phyloP scores from a whole-genome alignment of 148 eudicot genomes.

The Chenopodium berlandieri region DNA sequence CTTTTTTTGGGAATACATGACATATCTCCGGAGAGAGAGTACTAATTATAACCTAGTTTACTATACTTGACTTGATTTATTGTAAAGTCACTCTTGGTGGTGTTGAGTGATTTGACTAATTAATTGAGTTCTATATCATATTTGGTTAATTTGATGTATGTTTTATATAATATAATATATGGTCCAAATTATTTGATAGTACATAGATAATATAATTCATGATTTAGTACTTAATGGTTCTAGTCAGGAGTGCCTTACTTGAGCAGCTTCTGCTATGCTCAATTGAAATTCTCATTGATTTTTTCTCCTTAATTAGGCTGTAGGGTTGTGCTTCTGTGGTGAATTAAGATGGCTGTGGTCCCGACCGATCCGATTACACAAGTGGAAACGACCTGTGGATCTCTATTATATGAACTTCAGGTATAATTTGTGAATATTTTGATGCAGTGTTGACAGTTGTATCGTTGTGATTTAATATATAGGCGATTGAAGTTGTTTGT shows the following conservation, averaged over 20 bases:
- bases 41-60: no score
- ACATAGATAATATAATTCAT: no score
- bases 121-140: no score
- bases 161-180: no score
- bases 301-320: background rate
- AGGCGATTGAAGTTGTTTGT: conserved; percentile 3
- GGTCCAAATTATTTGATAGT: no score
- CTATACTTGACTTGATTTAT: no score
- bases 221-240: background rate
- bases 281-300: background rate
- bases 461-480: background rate
- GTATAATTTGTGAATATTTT: conserved; percentile 18
- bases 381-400: conserved; percentile 54
- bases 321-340: conserved; percentile 10
- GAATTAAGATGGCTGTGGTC: conserved; percentile 27
- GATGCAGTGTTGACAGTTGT: background rate
- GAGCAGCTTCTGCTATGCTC: background rate
- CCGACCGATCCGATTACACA: conserved; percentile 41
- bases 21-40: no score
- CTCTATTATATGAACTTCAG: conserved; percentile 49
- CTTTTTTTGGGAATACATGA: background rate
- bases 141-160: no score
- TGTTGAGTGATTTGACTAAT: background rate
- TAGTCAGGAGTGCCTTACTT: background rate
- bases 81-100: background rate